A percentile compares a stretch with the other conserved stretches of the same genome.
Conservation (phyloP, 75 land plant genomes). For the Larix kaempferi region DNA sequence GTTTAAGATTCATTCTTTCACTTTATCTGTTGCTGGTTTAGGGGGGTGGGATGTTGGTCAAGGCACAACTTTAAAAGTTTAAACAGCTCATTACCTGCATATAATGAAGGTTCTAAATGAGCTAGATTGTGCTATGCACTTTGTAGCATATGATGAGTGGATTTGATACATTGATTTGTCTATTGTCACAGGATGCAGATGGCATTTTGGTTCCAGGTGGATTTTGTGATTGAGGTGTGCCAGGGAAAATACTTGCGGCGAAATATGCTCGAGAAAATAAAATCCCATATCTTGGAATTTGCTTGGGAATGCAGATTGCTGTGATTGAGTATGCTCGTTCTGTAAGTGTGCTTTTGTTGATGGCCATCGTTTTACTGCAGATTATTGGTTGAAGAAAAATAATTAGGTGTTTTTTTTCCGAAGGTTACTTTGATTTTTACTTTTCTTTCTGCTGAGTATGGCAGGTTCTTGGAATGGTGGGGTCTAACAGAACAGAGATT, state of each 20-base stretch:
- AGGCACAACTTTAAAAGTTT: not conserved
- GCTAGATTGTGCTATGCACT: not conserved
- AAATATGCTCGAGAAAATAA: conserved; percentile 84
- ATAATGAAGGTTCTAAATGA: not conserved
- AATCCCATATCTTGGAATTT: conserved; percentile 87
- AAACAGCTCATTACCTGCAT: not conserved
- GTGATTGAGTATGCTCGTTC: conserved; percentile 91
- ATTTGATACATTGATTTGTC: not conserved
- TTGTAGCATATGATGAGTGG: not conserved
- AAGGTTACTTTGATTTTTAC: not conserved
- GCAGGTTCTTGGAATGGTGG: conserved; percentile 55
- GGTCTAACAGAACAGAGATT: conserved; percentile 93
- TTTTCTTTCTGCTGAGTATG: not conserved
- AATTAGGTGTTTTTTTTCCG: not conserved
- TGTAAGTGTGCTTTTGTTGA: conserved; percentile 17
- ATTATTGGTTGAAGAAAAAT: not conserved
- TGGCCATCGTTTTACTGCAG: no score
- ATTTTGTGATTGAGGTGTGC: conserved; percentile 92
- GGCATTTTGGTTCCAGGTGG: conserved; percentile 96
- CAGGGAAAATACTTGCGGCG: conserved; percentile 93
- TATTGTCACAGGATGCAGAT: conserved; percentile 60
- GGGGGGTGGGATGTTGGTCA: not conserved
- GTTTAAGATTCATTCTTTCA: not conserved
- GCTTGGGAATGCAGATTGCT: conserved; percentile 98
- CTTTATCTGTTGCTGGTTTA: not conserved